Conservation (phyloP, 805 yeast species). For the Candida schatavii region DNA sequence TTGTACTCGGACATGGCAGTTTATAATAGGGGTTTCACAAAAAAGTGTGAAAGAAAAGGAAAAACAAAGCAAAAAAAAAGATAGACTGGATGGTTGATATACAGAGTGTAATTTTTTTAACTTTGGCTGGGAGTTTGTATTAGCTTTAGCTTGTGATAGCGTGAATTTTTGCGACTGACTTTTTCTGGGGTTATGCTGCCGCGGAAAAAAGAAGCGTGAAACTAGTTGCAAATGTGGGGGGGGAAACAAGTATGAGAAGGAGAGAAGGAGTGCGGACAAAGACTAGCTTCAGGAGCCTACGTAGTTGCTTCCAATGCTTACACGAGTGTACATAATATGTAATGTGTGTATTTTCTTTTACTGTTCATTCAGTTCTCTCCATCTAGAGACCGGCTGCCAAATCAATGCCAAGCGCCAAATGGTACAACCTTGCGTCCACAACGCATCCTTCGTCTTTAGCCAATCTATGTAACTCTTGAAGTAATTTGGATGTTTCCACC, state of each 20-base stretch:
- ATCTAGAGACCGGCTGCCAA: constrained; percentile 35
- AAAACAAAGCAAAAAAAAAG: constrained; percentile 1
- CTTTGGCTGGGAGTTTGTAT: no score
- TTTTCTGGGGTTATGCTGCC: not conserved
- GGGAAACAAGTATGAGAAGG: no score
- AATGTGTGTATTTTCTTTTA: not conserved
- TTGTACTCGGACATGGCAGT: constrained; percentile 13
- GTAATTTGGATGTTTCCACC: constrained; percentile 60
- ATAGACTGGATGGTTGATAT: no score
- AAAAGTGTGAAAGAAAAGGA: no score
- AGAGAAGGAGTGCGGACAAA: no score
- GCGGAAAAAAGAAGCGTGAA: not conserved
- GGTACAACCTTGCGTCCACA: constrained; percentile 85
- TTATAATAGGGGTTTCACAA: no score
- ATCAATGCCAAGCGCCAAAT: constrained; percentile 77
- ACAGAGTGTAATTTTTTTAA: no score
- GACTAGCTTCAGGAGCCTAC: no score
- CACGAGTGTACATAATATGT: no score
- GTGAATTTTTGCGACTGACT: not conserved
- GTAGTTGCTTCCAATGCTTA: no score
- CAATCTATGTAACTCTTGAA: constrained; percentile 50
- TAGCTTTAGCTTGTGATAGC: not conserved
- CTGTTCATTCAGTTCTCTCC: not conserved
- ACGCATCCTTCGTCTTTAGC: constrained; percentile 61
- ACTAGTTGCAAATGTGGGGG: not conserved